A percentile compares a stretch with the other conserved stretches of the same genome.
These are phyloP conservation scores for Lithospermum erythrorhizon DNA, from an alignment of 257 asterid genomes.

Conservation along the genomic window DNA sequence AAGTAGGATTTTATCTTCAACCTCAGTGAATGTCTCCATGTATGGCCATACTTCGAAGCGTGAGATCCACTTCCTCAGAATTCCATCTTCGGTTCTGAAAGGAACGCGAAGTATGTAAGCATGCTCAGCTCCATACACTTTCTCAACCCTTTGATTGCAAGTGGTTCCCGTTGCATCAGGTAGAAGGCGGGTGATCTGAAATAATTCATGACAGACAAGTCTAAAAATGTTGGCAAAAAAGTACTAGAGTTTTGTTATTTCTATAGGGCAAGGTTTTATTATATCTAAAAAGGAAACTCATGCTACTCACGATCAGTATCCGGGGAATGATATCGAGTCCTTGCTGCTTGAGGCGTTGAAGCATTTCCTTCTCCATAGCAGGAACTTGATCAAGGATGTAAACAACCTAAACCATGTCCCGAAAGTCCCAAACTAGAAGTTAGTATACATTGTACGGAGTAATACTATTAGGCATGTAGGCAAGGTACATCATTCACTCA, in stretches of 20 bases:
- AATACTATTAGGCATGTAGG: too few relatives aligned
- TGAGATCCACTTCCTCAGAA: slow-evolving; percentile 29
- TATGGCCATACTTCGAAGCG: slow-evolving; percentile 34
- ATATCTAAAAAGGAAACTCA: not conserved
- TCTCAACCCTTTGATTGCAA: slow-evolving; percentile 27
- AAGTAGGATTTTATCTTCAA: not conserved
- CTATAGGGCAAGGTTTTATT: too few relatives aligned
- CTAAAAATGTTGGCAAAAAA: not conserved
- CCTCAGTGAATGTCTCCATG: slow-evolving; percentile 31
- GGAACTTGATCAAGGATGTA: slow-evolving; percentile 35
- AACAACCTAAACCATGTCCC: slow-evolving; percentile 17
- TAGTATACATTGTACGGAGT: not conserved
- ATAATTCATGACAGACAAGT: not conserved
- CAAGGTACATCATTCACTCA: too few relatives aligned
- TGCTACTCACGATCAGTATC: slow-evolving; percentile 21
- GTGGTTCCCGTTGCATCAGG: slow-evolving; percentile 35
- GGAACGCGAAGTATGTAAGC: slow-evolving; percentile 30
- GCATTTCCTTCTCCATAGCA: slow-evolving; percentile 27
- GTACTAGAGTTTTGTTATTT: too few relatives aligned
- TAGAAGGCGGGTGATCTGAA: slow-evolving; percentile 24
- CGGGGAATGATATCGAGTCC: slow-evolving; percentile 28
- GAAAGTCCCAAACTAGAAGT: not conserved
- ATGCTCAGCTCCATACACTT: slow-evolving; percentile 20
- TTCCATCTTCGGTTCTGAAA: slow-evolving; percentile 27
- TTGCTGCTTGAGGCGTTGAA: slow-evolving; percentile 24